These are phyloP conservation scores for Cytidiella melzeri DNA, from an alignment of 768 basidiomycete genomes.

Conservation along the genomic window DNA sequence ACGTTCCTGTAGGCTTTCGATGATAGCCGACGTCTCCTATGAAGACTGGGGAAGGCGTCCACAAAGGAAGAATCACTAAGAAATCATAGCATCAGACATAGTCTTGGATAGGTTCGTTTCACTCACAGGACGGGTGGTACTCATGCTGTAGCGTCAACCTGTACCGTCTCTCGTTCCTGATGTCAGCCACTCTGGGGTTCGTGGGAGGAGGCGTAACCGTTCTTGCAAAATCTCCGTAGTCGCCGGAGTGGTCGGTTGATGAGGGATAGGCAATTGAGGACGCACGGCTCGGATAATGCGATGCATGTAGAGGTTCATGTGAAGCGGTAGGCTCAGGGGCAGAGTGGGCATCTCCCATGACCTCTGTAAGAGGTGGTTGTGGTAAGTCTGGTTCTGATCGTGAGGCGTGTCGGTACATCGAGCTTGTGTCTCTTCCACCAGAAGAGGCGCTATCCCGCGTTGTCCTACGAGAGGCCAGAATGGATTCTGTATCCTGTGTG, in stretches of 20 bases:
- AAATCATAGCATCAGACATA: neutral
- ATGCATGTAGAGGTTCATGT: constrained; percentile 16
- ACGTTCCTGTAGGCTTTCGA: constrained; percentile 57
- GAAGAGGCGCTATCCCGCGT: no score
- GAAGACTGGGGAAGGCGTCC: constrained; percentile 56
- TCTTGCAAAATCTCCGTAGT: neutral
- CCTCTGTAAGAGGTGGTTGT: neutral
- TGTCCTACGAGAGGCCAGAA: no score
- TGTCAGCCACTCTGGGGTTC: constrained; percentile 34
- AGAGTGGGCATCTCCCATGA: constrained; percentile 6
- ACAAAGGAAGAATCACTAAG: constrained; percentile 45
- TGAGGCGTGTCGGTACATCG: neutral
- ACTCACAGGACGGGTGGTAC: constrained; percentile 63
- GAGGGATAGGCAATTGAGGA: constrained; percentile 22
- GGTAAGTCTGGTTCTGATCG: neutral
- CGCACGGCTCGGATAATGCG: constrained; percentile 24
- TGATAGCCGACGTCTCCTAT: constrained; percentile 77
- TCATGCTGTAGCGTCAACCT: constrained; percentile 58
- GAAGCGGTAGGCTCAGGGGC: constrained; percentile 11
- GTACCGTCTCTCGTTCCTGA: constrained; percentile 61
- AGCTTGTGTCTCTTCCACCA: neutral
- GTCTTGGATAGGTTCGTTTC: neutral
- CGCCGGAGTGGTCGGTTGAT: constrained; percentile 3
- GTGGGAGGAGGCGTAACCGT: neutral
- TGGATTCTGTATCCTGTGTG: neutral